Evolutionary conservation across 2,329 filamentous ascomycete genomes (phyloP), one percentile per base, ranked within the genome.

Genomic region (Beauveria asiatica): DNA sequence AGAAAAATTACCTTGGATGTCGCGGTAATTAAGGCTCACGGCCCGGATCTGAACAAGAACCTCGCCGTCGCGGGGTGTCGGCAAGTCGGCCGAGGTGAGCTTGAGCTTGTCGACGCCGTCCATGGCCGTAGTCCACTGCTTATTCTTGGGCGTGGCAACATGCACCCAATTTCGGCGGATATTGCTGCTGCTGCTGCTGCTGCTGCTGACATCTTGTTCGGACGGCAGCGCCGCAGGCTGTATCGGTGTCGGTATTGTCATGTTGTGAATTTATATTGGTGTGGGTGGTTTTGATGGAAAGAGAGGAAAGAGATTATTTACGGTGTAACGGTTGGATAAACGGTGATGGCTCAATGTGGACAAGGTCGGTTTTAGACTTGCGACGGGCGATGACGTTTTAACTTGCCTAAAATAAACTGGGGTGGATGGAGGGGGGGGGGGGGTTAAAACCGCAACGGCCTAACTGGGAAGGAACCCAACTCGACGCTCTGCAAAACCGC

Each of bases 91-190:
- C 41, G 79, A 74, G 1, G 70, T 69, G 27, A 77, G 68, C 53
- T 70, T 68, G 30, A 86, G 74, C 62, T 81, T 80, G 54, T 83
- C 80, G 23, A 86, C 66, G 10, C 83, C 83, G 66, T 83, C 74
- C 65, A 84, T 78, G 46, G 71, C 71, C 2, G 80, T 82, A 17
- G 77, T 72, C 83, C 83, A 86, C 70, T 83, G 78, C 68, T 75
- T 70, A 56, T 67, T 72, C n/a, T 62, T 67, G n/a, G 72, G 62
- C 2, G 65, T 63, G 7, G 65, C 48, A 2, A 61, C 45, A 62
- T 63, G 59, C 13, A 42, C 58, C 60, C 60, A 59, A 4, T 60
- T 51, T 51, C 51, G 67, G n/a, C 33, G 55, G 17, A 61, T 27
- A 39, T 42, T 41, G 25, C 10, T 19, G 49, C 19, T 30, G n/a